Percentiles rank a stretch among this genome's conserved stretches.
These are phyloP conservation scores for Dactylellina sp. DNA, from an alignment of 2,329 filamentous ascomycete genomes.

Conservation along the genomic window DNA sequence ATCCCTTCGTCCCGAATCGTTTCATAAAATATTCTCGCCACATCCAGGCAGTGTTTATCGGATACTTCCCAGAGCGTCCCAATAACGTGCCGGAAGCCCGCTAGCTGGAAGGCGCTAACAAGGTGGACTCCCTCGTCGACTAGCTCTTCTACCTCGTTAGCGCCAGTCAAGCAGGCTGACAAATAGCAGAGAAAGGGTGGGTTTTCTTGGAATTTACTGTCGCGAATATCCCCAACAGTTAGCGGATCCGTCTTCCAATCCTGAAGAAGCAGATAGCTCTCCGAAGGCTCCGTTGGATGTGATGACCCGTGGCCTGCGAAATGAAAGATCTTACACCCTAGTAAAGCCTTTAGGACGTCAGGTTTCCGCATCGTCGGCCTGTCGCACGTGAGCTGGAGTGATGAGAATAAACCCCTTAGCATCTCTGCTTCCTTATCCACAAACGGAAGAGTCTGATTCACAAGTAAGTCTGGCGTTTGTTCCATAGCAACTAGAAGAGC, in stretches of 20 bases:
- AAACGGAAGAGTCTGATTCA: slow-evolving; percentile 16
- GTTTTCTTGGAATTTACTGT: slow-evolving; percentile 14
- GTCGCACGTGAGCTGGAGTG: neutral
- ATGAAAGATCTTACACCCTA: slow-evolving; percentile 26
- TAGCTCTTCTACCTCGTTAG: slow-evolving; percentile 3
- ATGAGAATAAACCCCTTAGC: neutral
- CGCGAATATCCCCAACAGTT: slow-evolving; percentile 18
- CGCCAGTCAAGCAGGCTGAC: slow-evolving; percentile 28
- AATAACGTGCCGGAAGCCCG: slow-evolving; percentile 42
- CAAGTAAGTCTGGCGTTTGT: slow-evolving; percentile 14
- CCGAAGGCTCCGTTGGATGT: slow-evolving; percentile 21
- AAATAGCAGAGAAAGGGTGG: slow-evolving; percentile 25
- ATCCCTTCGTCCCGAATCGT: slow-evolving; percentile 31
- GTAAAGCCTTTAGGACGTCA: slow-evolving; percentile 4
- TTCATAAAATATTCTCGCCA: slow-evolving; percentile 28
- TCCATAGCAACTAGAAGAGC: slow-evolving; percentile 32
- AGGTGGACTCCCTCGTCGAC: slow-evolving; percentile 35
- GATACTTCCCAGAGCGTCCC: slow-evolving; percentile 63
- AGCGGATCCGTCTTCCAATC: slow-evolving; percentile 32
- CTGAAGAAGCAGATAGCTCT: slow-evolving; percentile 23
- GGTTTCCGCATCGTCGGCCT: slow-evolving; percentile 1
- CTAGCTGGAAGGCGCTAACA: slow-evolving; percentile 34
- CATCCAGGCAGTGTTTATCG: slow-evolving; percentile 62
- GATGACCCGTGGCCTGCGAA: slow-evolving; percentile 29
- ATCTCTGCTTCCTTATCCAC: slow-evolving; percentile 9